Conservation (phyloP, 148 eudicot genomes). For the Cornus kousa region DNA sequence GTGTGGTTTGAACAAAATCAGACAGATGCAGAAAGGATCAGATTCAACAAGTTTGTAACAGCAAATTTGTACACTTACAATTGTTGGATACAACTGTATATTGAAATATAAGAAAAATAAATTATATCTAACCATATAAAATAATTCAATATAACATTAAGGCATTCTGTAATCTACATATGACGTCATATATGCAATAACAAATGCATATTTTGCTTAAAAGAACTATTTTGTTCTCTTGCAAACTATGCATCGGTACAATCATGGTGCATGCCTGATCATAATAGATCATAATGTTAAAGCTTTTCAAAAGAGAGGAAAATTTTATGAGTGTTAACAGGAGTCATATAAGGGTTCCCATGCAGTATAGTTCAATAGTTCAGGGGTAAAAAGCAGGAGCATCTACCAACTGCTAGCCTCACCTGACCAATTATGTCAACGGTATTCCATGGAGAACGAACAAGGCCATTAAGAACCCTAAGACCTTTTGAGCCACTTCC, state of each 20-base stretch:
- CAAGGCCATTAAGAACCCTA: conserved; percentile 65
- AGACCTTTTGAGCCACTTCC: conserved; percentile 63
- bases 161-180: not conserved
- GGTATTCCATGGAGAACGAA: conserved; percentile 92
- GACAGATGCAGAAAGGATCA: not conserved
- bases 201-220: not conserved
- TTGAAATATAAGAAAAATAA: not conserved
- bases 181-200: not conserved
- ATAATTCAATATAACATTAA: not conserved
- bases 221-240: not conserved
- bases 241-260: not conserved
- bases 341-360: not conserved
- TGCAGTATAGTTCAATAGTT: not conserved
- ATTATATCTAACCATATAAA: not conserved
- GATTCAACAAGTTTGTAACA: not conserved
- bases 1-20: not conserved
- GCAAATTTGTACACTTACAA: not conserved
- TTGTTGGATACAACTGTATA: not conserved
- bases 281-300: not conserved
- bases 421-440: conserved; percentile 85
- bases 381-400: conserved; percentile 9
- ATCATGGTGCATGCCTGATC: not conserved
- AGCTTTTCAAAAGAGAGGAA: not conserved
- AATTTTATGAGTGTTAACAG: not conserved
- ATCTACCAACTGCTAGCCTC: conserved; percentile 13